Evolutionary conservation across 257 asterid genomes (phyloP), one percentile per base, ranked within the genome.

Genomic region (Solanum chiquidenum): DNA sequence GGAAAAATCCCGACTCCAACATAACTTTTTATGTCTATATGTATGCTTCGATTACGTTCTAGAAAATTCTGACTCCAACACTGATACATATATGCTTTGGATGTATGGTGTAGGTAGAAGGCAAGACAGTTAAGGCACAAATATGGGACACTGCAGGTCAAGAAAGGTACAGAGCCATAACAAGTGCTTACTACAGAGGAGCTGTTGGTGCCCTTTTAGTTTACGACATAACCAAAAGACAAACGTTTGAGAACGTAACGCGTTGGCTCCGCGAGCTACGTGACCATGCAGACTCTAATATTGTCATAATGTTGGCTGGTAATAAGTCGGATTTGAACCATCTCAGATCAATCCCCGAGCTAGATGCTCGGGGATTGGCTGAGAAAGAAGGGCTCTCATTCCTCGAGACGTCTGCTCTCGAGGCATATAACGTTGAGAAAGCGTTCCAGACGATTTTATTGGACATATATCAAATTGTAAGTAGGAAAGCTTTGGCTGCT

Each of bases 131-230:
- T 79, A 92, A 90, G 84, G 91, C 94, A 35, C 94, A 92, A 79
- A 92, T 92, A 90, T 92, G 94, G 94, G 94, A 92, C 86, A 92
- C 94, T n/a, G 94, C 94, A 4, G 94, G 94, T 38, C 94, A 92
- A 68, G 94, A 92, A 49, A 90, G 94, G 85, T 92, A 92, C 66
- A 86, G 94, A 68, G 94, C 94, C 37, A 92, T 91, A 27, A 92
- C 94, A 2, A 91, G 93, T 38, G 94, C 94, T 71, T 92, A 92
- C 60, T 92, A 92, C 38, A 90, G 93, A 80, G 94, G 93, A 60
- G 93, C 94, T 6, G 94, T 92, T 40, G 94, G 94, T 29, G 94
- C 93, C 55, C 88, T 92, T 4, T 20, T 92, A 86, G 92, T 92
- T 8, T 92, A 91, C 18, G 94, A 91, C 86, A 92, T 92, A 34